These are phyloP conservation scores for Eimeria acervulina DNA, from an alignment of 169 alveolate genomes.

Conservation along the genomic window DNA sequence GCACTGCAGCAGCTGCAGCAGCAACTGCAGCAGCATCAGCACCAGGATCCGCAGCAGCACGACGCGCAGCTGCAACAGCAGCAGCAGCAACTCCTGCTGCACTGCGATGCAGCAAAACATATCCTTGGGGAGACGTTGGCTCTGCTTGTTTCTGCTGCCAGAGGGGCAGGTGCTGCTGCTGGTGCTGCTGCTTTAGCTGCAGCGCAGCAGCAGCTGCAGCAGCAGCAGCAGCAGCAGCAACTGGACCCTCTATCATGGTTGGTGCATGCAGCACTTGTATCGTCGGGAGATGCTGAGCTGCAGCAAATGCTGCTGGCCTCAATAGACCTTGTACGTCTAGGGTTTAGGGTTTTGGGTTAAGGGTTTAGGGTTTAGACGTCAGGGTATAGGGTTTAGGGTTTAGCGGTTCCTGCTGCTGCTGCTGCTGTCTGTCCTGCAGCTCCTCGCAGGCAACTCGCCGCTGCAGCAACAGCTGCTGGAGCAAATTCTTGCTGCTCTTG, in stretches of 20 bases:
- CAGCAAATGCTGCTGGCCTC: slow-evolving; percentile 63
- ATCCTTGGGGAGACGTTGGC: neutral
- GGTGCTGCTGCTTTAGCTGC: slow-evolving; percentile 22
- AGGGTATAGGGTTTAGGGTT: slow-evolving; percentile 29
- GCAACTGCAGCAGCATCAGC: neutral
- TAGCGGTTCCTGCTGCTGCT: slow-evolving; percentile 39
- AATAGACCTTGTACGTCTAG: slow-evolving; percentile 4
- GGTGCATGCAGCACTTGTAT: slow-evolving; percentile 54
- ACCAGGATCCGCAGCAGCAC: neutral
- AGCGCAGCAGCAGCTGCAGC: slow-evolving; percentile 65
- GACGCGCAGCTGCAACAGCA: slow-evolving; percentile 44
- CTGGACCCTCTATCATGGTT: slow-evolving; percentile 18
- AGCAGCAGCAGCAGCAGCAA: slow-evolving; percentile 53
- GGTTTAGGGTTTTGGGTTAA: neutral
- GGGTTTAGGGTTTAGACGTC: neutral
- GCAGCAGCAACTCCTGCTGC: slow-evolving; percentile 39
- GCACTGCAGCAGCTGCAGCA: slow-evolving; percentile 56
- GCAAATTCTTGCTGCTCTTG: neutral
- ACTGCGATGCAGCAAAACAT: neutral
- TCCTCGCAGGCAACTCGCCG: slow-evolving; percentile 38
- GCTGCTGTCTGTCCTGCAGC: slow-evolving; percentile 23
- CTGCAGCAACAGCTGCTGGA: slow-evolving; percentile 69
- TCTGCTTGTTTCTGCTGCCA: slow-evolving; percentile 18
- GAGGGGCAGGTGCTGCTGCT: slow-evolving; percentile 56
- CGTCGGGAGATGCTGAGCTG: neutral